Percentiles rank a stretch among this genome's conserved stretches.
Evolutionary conservation across 352 stramenopile species (phyloP).

Genomic region (Phytophthora pinifolia): DNA sequence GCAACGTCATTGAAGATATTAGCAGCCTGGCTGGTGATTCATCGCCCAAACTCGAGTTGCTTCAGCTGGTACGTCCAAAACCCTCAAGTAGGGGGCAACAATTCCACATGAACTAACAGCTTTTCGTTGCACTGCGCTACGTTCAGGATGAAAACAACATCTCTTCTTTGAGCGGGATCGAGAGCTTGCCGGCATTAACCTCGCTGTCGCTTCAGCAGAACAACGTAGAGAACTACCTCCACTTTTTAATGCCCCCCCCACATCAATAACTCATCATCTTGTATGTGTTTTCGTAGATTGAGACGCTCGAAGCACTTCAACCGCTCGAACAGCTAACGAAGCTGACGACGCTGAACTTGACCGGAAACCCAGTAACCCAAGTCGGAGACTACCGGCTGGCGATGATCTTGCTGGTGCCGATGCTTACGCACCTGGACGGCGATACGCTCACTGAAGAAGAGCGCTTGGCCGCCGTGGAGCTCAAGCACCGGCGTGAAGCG

Average conservation of each 20-base stretch:
- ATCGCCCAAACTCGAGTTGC: slow-evolving; percentile 43
- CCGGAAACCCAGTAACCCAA: slow-evolving; percentile 55
- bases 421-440: slow-evolving; percentile 61
- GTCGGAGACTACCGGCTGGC: slow-evolving; percentile 54
- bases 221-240: slow-evolving; percentile 32
- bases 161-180: slow-evolving; percentile 49
- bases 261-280: neutral
- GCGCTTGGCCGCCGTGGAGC: slow-evolving; percentile 53
- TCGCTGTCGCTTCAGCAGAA: slow-evolving; percentile 62
- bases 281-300: slow-evolving; percentile 36
- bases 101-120: neutral
- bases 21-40: slow-evolving; percentile 36
- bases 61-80: slow-evolving; percentile 46
- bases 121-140: neutral
- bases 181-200: slow-evolving; percentile 42
- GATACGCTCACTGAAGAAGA: slow-evolving; percentile 60
- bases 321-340: slow-evolving; percentile 43
- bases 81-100: too few relatives aligned
- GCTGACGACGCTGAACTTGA: slow-evolving; percentile 48
- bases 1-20: slow-evolving; percentile 56
- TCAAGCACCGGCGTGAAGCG: slow-evolving; percentile 51
- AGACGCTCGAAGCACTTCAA: slow-evolving; percentile 48
- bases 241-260: neutral
- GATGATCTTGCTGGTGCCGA: slow-evolving; percentile 53
- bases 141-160: slow-evolving; percentile 74